Conservation (phyloP, 2,329 filamentous ascomycete genomes). For the Ilyonectria robusta region DNA sequence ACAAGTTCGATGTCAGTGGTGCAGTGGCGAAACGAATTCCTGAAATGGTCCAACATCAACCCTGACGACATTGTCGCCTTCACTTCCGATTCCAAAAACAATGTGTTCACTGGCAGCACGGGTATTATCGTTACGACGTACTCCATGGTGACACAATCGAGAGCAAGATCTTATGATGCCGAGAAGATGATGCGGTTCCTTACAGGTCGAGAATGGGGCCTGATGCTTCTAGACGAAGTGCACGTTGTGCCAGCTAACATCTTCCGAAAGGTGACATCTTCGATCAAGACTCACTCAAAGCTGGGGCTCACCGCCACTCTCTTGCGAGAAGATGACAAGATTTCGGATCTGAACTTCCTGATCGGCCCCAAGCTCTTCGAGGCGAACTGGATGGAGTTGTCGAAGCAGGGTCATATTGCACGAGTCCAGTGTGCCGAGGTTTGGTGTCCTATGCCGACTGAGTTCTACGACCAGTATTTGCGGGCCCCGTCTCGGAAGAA, state of each 20-base stretch:
- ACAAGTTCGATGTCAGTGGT: conserved; percentile 98
- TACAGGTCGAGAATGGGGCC: conserved; percentile 90
- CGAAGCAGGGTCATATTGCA: conserved; percentile 96
- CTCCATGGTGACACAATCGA: conserved; percentile 96
- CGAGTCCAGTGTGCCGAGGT: conserved; percentile 98
- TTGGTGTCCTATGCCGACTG: conserved; percentile 99
- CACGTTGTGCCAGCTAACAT: conserved; percentile 98
- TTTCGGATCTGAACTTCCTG: conserved; percentile 95
- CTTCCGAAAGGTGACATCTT: conserved; percentile 93
- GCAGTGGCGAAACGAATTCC: conserved; percentile 95
- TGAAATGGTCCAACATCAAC: conserved; percentile 97
- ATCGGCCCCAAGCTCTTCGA: conserved; percentile 98
- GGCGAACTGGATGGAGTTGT: conserved; percentile 99
- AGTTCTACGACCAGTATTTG: conserved; percentile 97
- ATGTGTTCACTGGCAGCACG: conserved; percentile 85
- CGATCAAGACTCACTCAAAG: conserved; percentile 95
- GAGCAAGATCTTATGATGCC: conserved; percentile 90
- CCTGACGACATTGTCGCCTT: conserved; percentile 95
- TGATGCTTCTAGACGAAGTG: conserved; percentile 97
- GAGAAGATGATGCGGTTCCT: conserved; percentile 99
- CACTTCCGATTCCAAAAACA: conserved; percentile 90
- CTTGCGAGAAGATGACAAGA: conserved; percentile 97
- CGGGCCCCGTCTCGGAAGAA: conserved; percentile 70
- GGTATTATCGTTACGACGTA: conserved; percentile 98
- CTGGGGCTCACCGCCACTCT: conserved; percentile 94